These are phyloP conservation scores for Pisolithus microcarpus DNA, from an alignment of 768 basidiomycete genomes.

Conservation along the genomic window DNA sequence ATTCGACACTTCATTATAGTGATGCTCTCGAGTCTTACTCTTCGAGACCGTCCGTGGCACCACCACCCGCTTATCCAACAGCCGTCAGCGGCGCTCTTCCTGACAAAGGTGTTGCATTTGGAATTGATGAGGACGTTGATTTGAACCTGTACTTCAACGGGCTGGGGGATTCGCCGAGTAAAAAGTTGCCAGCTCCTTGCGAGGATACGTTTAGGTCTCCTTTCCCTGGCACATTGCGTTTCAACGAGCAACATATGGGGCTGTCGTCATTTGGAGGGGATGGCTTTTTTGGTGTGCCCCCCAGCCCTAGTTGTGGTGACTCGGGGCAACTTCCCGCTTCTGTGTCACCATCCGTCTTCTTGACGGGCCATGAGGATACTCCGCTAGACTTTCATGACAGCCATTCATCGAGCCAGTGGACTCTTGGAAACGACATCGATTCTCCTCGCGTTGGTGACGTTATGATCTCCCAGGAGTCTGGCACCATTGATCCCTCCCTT, in stretches of 20 bases:
- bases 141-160: slow-evolving; percentile 25
- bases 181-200: neutral
- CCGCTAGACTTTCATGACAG: neutral
- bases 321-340: neutral
- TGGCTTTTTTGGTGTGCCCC: slow-evolving; percentile 23
- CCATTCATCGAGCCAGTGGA: slow-evolving; percentile 4
- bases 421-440: slow-evolving; percentile 3
- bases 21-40: neutral
- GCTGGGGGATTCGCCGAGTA: slow-evolving; percentile 17
- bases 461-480: neutral
- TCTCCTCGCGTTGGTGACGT: neutral
- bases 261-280: slow-evolving; percentile 7
- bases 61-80: neutral
- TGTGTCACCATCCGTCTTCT: neutral
- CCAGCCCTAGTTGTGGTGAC: slow-evolving; percentile 13
- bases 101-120: neutral
- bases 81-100: too few species aligned
- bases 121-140: slow-evolving; percentile 14
- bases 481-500: slow-evolving; percentile 27
- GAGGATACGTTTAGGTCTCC: slow-evolving; percentile 3
- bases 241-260: slow-evolving; percentile 2
- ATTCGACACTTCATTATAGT: neutral
- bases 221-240: neutral
- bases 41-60: neutral
- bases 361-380: slow-evolving; percentile 1